phyloP scores from a whole-genome alignment of 495 filamentous ascomycete genomes.

The Pyrenula aspistea region DNA sequence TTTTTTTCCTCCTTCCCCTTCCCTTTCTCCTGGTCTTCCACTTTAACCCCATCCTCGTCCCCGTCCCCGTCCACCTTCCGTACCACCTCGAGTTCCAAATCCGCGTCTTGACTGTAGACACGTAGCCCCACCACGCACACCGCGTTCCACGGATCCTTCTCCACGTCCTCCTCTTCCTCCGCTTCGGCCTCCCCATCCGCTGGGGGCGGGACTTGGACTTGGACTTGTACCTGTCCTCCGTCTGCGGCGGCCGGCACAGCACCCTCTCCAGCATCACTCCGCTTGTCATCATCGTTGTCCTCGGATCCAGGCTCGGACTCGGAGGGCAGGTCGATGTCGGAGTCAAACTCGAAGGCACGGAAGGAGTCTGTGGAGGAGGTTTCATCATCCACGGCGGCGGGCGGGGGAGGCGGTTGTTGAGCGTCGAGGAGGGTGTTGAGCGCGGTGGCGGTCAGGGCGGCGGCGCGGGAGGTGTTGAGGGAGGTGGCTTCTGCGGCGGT shows the following conservation, averaged over 20 bases:
- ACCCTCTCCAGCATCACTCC: neutral
- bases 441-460: neutral
- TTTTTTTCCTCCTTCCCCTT: neutral
- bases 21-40: constrained; percentile 27
- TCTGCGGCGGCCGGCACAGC: too few relatives aligned
- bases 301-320: constrained; percentile 14
- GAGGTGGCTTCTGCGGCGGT: neutral
- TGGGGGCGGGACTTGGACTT: neutral
- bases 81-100: constrained; percentile 40
- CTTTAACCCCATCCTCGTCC: constrained; percentile 32
- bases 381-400: neutral
- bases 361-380: neutral
- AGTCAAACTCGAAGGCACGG: constrained; percentile 29
- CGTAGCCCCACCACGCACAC: constrained; percentile 68
- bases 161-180: constrained; percentile 4
- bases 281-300: neutral
- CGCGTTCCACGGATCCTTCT: constrained; percentile 68
- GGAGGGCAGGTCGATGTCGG: constrained; percentile 31
- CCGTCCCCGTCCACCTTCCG: constrained; percentile 40
- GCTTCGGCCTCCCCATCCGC: constrained; percentile 1
- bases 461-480: neutral
- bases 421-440: neutral
- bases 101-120: constrained; percentile 53
- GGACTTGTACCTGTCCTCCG: constrained; percentile 2
- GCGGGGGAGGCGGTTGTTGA: neutral